Evolutionary conservation across 768 basidiomycete species (phyloP), one percentile per base, ranked within the genome.

Genomic region (Suillus subluteus): DNA sequence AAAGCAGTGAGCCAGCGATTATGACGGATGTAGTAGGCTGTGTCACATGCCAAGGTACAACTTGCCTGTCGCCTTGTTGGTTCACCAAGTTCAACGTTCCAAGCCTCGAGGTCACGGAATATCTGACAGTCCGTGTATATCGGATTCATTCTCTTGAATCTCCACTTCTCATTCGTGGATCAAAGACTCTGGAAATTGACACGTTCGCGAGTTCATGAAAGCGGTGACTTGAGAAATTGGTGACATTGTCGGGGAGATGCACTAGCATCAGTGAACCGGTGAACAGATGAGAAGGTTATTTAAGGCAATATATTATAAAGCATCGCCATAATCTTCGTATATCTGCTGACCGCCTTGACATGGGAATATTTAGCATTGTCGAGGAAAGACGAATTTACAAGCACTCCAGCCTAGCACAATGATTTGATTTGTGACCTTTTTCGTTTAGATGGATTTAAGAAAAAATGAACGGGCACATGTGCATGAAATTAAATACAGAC

Each of bases 51-150:
- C 62, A 70, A 96, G 96, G 50, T 30, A 54, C 8, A 54, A 30
- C 96, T 62, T 98, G 82, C 92, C 98, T 94, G 62, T 87, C 87
- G 21, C 96, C 96, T 77, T 99, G 98, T 75, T 98, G 94, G 66
- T 89, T 87, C 1, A 99, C 96, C 55, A 99, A 32, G 32, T 32
- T 32, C 32, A 32, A 83, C 15, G 95, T 96, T 55, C 96, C 97
- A 55, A 26, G 16, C 26, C 30, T 30, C 16, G 8, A 98, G 81
- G 79, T 99, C 96, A 62, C 92, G 87, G 84, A 98, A 99, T 73
- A 99, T 98, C 79, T 98, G 93, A 88, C 56, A 99, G 79, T 77
- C 98, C 97, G 73, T 96, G 94, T 62, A 99, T 98, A 8, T 97
- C 96, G 9, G 88, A 90, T 78, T 99, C 97, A 63, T 99, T 99